Base-by-base conservation (phyloP, 768 basidiomycete genomes). In the Dioszegia aurantiaca region DNA sequence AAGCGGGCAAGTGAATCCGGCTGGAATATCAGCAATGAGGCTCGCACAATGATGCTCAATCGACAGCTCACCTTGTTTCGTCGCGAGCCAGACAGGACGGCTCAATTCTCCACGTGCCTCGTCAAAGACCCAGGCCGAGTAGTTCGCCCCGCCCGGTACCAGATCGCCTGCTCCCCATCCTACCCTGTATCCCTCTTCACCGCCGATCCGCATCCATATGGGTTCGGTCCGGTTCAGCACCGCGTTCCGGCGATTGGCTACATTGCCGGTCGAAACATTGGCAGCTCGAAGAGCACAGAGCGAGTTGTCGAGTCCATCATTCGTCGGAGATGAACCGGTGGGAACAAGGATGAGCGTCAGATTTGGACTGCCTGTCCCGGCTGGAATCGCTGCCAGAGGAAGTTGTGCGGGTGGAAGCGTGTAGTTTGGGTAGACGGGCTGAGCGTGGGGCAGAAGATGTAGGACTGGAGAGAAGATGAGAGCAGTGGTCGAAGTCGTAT, bases 401-500 rank as follows among this genome's bases (percentile, higher is more conserved):
- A 73, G 48, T 56, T 65, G 58, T 10, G 69, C 41, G 1, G 63
- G 54, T 10, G 74, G 72, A 9, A 78, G 67, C 16, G 72, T 75
- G 63, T 78, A 78, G 53, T 75, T 74, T 11, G 77, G 77, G 46
- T 77, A 78, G 1, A 75, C 47, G 1, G 74, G 76, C 47, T 63
- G 65, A 27, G 12, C 2, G 14, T 60, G 56, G 8, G 64, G 56
- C 5, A 48, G 33, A 1, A 60, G 16, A 16, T 55, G 55, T 19
- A 77, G 60, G 3, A 72, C 37, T 0, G 73, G 73, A 0, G 76
- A 73, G 53, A 76, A 72, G 36, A 78, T 42, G 19, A 78, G 65
- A 0, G 65, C 62, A 33, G 67, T 63, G 24, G 58, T 56, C 3
- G 70, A 60, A 4, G 72, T 75, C 5, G 77, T 75, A 51, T 78